Conservation (phyloP, 768 basidiomycete genomes). For the Serendipita vermifera region DNA sequence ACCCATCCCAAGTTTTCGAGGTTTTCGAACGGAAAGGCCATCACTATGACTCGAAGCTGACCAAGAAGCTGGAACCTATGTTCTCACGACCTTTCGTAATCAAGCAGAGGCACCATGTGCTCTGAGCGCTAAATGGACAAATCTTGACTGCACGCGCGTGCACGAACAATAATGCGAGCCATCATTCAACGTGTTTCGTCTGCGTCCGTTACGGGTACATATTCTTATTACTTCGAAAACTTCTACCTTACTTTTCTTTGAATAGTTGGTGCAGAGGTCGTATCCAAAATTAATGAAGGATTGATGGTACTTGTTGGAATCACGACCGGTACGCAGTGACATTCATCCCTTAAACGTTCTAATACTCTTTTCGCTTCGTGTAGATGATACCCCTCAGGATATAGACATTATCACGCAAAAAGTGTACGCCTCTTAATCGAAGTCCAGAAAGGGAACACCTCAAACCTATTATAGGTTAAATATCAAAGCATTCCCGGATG, state of each 20-base stretch:
- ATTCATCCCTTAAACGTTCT: conserved; percentile 6
- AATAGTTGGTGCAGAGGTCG: conserved; percentile 62
- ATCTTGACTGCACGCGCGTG: no score
- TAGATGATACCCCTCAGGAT: conserved; percentile 74
- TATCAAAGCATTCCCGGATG: conserved; percentile 60
- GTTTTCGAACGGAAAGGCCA: neutral
- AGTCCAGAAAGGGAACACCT: neutral
- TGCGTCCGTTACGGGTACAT: conserved; percentile 70
- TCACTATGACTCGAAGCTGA: neutral
- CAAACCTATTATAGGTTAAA: conserved; percentile 36
- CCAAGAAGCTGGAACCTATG: no score
- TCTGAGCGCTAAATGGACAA: no score
- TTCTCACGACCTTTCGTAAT: no score
- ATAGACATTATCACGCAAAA: conserved; percentile 63
- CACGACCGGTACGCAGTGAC: conserved; percentile 46
- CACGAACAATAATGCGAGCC: conserved; percentile 69
- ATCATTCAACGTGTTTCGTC: conserved; percentile 72
- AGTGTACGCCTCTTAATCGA: conserved; percentile 40
- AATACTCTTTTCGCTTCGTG: conserved; percentile 15
- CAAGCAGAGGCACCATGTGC: no score
- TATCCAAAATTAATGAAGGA: conserved; percentile 74
- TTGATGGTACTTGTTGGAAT: conserved; percentile 88
- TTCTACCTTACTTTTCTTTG: neutral
- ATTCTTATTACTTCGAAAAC: conserved; percentile 1
- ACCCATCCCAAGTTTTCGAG: neutral